Conservation (phyloP, 768 basidiomycete species). For the Podaxis mareebaensis region DNA sequence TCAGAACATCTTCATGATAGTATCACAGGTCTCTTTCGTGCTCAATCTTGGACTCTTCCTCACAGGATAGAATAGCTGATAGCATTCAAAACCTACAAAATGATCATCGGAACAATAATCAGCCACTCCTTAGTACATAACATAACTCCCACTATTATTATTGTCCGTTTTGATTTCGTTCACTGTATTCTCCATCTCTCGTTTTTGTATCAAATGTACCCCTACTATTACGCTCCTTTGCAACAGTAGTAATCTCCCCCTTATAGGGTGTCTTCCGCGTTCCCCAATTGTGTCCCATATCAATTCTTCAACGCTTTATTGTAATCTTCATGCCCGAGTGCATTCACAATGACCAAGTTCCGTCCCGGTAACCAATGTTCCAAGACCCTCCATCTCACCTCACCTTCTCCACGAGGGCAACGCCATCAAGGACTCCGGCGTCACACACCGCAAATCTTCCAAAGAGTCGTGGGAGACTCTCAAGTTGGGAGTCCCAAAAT, state of each 20-base stretch:
- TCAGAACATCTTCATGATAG: constrained; percentile 9
- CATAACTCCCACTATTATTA: constrained; percentile 11
- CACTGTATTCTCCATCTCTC: constrained; percentile 3
- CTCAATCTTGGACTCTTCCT: not conserved
- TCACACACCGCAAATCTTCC: not conserved
- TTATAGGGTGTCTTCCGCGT: not conserved
- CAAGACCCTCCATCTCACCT: too few species aligned
- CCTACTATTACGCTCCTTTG: constrained; percentile 10
- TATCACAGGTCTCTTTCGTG: not conserved
- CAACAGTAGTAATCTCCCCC: constrained; percentile 7
- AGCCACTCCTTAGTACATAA: not conserved
- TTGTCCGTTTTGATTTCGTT: not conserved
- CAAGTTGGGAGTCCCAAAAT: not conserved
- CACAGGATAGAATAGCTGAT: not conserved
- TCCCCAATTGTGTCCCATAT: not conserved
- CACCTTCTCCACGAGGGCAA: too few species aligned
- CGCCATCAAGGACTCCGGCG: not conserved
- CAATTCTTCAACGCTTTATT: too few species aligned
- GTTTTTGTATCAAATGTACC: constrained; percentile 13
- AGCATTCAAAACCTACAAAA: not conserved
- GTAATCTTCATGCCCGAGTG: not conserved
- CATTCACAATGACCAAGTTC: not conserved
- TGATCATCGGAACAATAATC: not conserved
- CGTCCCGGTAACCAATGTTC: too few species aligned
- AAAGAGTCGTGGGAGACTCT: not conserved